Percentiles rank a stretch among this genome's conserved stretches.
Conservation (phyloP, 2,329 filamentous ascomycete genomes). For the Ilyonectria destructans region DNA sequence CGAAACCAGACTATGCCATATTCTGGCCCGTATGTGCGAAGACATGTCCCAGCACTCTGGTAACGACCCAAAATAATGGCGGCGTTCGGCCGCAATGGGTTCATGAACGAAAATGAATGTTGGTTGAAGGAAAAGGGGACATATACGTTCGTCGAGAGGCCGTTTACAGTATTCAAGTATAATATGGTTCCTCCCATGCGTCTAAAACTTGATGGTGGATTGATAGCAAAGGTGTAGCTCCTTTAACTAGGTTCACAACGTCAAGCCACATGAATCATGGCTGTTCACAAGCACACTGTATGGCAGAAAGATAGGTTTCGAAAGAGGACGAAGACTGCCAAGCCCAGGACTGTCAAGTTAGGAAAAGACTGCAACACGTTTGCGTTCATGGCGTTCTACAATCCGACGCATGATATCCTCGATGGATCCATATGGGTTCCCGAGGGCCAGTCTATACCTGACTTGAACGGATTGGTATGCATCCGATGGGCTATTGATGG, state of each 20-base stretch:
- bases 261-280: background rate
- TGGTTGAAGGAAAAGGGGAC: no score
- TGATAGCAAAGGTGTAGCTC: no score
- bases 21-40: no score
- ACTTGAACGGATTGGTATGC: background rate
- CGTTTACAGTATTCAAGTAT: background rate
- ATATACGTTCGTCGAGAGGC: no score
- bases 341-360: background rate
- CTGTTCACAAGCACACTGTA: background rate
- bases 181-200: background rate
- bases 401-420: background rate
- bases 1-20: no score
- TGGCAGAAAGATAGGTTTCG: background rate
- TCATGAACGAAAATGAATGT: no score
- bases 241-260: no score
- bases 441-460: background rate
- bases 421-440: conserved; percentile 1
- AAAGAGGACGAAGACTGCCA: conserved; percentile 2
- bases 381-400: background rate
- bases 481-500: background rate
- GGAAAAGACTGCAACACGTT: background rate
- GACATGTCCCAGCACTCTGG: no score
- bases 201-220: no score
- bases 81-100: no score
- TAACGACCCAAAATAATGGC: no score